Percentiles rank a stretch among this genome's conserved stretches.
These are phyloP conservation scores for Collybia nuda DNA, from an alignment of 768 basidiomycete species.

Conservation along the genomic window DNA sequence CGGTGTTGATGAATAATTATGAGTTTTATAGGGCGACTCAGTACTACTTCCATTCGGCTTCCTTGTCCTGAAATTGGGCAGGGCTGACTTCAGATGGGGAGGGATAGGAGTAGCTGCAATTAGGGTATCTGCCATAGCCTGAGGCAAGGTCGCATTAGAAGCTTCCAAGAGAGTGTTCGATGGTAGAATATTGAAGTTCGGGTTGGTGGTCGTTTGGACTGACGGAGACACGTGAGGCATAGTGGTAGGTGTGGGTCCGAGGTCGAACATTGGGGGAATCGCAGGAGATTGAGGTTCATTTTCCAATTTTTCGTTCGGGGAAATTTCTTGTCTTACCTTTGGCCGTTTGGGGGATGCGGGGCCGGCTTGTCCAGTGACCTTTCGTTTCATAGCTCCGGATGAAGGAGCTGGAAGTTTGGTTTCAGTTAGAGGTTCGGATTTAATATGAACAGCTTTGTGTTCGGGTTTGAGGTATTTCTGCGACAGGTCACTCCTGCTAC, in stretches of 20 bases:
- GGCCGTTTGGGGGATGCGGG: not conserved
- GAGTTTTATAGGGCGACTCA: too few relatives aligned
- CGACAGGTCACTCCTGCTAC: conserved; percentile 15
- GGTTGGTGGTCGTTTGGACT: not conserved
- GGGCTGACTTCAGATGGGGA: not conserved
- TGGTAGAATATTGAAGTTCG: not conserved
- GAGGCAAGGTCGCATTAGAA: too few relatives aligned
- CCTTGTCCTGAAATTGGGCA: not conserved
- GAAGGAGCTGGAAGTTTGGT: not conserved
- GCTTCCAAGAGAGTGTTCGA: not conserved
- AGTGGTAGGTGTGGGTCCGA: not conserved
- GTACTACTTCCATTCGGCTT: not conserved
- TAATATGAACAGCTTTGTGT: not conserved
- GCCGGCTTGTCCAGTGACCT: too few relatives aligned
- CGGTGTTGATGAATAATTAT: too few relatives aligned
- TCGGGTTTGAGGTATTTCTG: conserved; percentile 14
- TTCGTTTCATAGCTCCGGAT: too few relatives aligned
- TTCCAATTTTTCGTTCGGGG: not conserved
- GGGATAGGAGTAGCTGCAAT: not conserved
- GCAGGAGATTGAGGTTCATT: not conserved
- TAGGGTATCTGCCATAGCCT: too few relatives aligned
- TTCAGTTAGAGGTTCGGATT: conserved; percentile 6
- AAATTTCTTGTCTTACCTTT: not conserved
- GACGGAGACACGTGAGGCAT: not conserved
- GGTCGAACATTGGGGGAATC: not conserved